These are phyloP conservation scores for Raphidocelis subcapitata DNA, from an alignment of 139 green algal species.

Conservation along the genomic window DNA sequence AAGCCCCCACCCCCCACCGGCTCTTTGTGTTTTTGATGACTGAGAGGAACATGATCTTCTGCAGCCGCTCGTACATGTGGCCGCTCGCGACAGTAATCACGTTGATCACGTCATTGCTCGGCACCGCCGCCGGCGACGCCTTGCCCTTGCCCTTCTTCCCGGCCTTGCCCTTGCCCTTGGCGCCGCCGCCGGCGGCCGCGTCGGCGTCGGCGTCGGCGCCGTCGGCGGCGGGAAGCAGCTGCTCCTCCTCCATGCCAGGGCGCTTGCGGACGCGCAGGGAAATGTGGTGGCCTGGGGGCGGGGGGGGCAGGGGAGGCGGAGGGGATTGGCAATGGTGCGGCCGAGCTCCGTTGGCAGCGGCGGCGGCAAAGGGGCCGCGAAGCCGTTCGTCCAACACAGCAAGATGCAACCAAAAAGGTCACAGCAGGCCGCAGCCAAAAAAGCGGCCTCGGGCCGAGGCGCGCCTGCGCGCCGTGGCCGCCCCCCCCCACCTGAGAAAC, in stretches of 20 bases:
- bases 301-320: too few relatives aligned
- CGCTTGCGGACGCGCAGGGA: conserved; percentile 77
- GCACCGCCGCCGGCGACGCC: background rate
- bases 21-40: conserved; percentile 86
- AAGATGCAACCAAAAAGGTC: too few relatives aligned
- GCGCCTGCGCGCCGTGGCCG: too few relatives aligned
- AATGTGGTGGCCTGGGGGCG: conserved; percentile 65
- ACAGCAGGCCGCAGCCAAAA: too few relatives aligned
- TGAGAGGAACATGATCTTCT: conserved; percentile 98
- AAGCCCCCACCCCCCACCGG: conserved; percentile 23
- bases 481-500: too few relatives aligned
- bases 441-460: too few relatives aligned
- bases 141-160: background rate
- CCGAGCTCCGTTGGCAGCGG: too few relatives aligned
- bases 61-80: conserved; percentile 98
- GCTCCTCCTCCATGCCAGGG: conserved; percentile 64
- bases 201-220: background rate
- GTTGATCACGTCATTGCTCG: conserved; percentile 67
- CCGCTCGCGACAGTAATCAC: conserved; percentile 97
- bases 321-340: too few relatives aligned
- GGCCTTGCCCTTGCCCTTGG: background rate
- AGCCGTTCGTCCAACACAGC: too few relatives aligned
- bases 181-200: background rate
- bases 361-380: too few relatives aligned
- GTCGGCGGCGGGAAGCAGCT: conserved; percentile 59